These are phyloP conservation scores for sweet orange (Citrus sinensis) DNA, from an alignment of 345 rosid genomes.

Conservation along the genomic window DVS_A1.0 CM039161.1:23960001-23960500, in stretches of 20 bases:
- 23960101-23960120: not conserved
- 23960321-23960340: conserved; percentile 86
- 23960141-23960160: no score
- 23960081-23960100: not conserved
- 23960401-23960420: conserved; percentile 5
- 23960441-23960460: conserved; percentile 88
- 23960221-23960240: conserved; percentile 99
- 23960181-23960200: not conserved
- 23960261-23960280: conserved; percentile 98
- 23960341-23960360: conserved; percentile 17
- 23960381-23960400: conserved; percentile 1
- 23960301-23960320: conserved; percentile 98
- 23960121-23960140: not conserved
- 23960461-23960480: conserved; percentile 93
- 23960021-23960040: not conserved
- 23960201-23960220: conserved; percentile 92
- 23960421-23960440: conserved; percentile 79
- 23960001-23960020: not conserved
- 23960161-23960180: no score
- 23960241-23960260: conserved; percentile 78
- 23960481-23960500: conserved; percentile 99
- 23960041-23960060: not conserved
- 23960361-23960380: not conserved
- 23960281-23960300: conserved; percentile 93
- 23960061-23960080: not conserved